Percentiles rank a stretch among this genome's conserved stretches.
These are phyloP conservation scores for Penicillium manginii DNA, from an alignment of 495 filamentous ascomycete species.

Conservation along the genomic window DNA sequence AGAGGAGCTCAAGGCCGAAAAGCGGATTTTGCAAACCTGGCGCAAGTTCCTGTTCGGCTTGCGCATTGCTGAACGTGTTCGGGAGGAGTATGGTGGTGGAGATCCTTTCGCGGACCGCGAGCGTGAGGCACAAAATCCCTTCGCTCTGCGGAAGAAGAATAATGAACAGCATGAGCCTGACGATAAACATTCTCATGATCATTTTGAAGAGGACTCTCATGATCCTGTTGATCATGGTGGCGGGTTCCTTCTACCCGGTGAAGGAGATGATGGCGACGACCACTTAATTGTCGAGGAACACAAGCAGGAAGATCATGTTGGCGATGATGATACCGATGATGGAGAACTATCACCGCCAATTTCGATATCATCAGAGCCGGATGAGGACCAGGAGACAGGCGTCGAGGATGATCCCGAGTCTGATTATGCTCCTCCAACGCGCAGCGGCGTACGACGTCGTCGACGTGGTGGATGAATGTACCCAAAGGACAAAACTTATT, in stretches of 20 bases:
- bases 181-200: conserved; percentile 15
- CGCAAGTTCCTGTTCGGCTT: conserved; percentile 83
- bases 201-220: conserved; percentile 17
- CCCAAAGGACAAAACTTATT: background rate
- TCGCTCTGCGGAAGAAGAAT: conserved; percentile 27
- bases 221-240: conserved; percentile 37
- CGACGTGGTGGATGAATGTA: conserved; percentile 3
- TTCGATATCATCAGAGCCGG: conserved; percentile 9
- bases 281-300: conserved; percentile 34
- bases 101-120: conserved; percentile 39
- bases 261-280: conserved; percentile 34
- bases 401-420: conserved; percentile 17
- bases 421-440: conserved; percentile 13
- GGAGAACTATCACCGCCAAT: conserved; percentile 12
- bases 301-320: background rate
- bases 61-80: conserved; percentile 77
- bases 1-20: conserved; percentile 81
- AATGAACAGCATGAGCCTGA: conserved; percentile 4
- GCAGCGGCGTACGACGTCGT: conserved; percentile 10
- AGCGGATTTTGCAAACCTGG: conserved; percentile 76
- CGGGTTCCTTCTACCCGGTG: conserved; percentile 39
- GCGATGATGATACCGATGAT: background rate
- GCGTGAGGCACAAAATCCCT: conserved; percentile 44
- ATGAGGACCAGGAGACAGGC: conserved; percentile 6
- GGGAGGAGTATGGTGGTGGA: conserved; percentile 74